phyloP scores from a whole-genome alignment of 2,329 filamentous ascomycete genomes.

The Sarocladiaceae sp. region DNA sequence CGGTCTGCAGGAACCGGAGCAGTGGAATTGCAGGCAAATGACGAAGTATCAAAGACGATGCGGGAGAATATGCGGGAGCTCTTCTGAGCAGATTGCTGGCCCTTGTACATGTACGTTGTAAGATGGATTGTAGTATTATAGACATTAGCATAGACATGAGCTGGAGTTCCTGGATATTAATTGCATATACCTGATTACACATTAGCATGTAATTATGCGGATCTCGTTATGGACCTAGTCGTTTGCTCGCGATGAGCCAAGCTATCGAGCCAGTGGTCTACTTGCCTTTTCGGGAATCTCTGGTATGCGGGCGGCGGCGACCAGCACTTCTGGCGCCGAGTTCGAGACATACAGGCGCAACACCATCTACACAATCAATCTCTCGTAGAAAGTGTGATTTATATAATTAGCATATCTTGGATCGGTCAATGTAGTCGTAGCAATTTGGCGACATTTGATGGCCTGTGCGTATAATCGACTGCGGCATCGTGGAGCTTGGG shows the following conservation, averaged over 20 bases:
- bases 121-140: not conserved
- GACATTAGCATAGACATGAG: not conserved
- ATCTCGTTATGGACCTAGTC: too few relatives aligned
- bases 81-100: not conserved
- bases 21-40: not conserved
- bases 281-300: not conserved
- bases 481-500: slow-evolving; percentile 9
- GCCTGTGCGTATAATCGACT: not conserved
- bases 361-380: too few relatives aligned
- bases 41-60: slow-evolving; percentile 1
- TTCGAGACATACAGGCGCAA: too few relatives aligned
- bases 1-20: slow-evolving; percentile 17
- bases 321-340: too few relatives aligned
- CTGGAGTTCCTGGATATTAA: not conserved
- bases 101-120: not conserved
- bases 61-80: not conserved
- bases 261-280: too few relatives aligned
- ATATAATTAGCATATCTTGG: too few relatives aligned
- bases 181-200: not conserved
- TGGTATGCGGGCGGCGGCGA: not conserved
- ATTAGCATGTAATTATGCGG: not conserved
- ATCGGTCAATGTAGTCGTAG: too few relatives aligned
- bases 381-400: too few relatives aligned
- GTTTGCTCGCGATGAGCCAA: too few relatives aligned
- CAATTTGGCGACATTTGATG: too few relatives aligned